Base-by-base conservation (phyloP, 768 basidiomycete genomes). In the Lactifluus pinguis region DNA sequence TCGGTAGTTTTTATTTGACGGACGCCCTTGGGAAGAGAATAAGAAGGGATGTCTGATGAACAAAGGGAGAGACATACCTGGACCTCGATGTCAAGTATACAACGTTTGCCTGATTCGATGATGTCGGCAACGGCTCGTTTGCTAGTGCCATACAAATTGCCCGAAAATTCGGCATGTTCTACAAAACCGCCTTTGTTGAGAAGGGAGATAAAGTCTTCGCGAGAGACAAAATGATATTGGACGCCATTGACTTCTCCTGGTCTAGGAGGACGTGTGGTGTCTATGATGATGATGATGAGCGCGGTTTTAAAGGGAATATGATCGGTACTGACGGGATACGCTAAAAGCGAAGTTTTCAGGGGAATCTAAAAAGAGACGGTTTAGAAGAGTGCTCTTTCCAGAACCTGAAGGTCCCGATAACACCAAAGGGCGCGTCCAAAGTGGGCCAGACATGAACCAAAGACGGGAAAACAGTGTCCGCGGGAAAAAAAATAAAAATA, bases 81-180 rank as follows among this genome's bases (percentile, higher is more conserved):
- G 10, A 89, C 86, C 69, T 98, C 95, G 60, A 98, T 98, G 71
- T 98, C 95, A 42, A 98, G 80, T 60, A 98, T 86, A 71, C 95
- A 98, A 13, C 92, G 83, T 63, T 80, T 82, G 15, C 90, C 92
- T 3, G 80, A 76, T 17, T 79, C 72, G 39, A 83, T 78, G 30
- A 97, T 86, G 34, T 80, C 77, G 38, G 79, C 75, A 34, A 98
- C 83, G 21, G 93, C 85, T 63, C 83, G 78, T 63, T 86, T 84
- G 66, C 87, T 92, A 5, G 94, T 95, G n/a, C 95, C 95, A 69
- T 98, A 98, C 67, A 82, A 81, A 70, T 98, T 97, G 25, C 87
- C 83, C 0, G 89, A 92, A 75, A 95, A 98, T 72, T 95, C 85
- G 15, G 95, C 93, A 67, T 92, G 83, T 74, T 98, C 95, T 65